Base-by-base conservation (phyloP, 495 filamentous ascomycete genomes). In the Achaetomiella virescens region DNA sequence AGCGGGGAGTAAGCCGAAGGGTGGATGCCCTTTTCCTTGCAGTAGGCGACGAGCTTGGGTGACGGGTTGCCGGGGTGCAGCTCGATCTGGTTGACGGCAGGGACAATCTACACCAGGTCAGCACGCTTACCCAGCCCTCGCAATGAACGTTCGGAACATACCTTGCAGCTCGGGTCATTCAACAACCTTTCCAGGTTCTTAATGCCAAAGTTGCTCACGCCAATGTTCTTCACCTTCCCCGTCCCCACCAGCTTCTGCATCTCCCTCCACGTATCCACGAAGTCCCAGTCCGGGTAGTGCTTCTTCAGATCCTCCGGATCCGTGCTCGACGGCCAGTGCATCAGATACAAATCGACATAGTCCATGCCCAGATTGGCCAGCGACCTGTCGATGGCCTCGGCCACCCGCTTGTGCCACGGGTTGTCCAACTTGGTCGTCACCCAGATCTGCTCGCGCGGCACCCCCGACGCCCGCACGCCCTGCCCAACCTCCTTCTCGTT, bases 71-170 rank as follows among this genome's bases (percentile, higher is more conserved):
- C 83, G 36, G 89, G 89, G 73, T 95, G 89, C n/a, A 91, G 74
- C 72, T 96, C 91, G 66, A 95, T 85, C 76, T 96, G 90, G 80
- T 95, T 95, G 59, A 91, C 89, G 10, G 87, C 86, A 14, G 91
- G 91, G 46, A 86, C 77, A 61, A 84, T 86, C 80, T 82, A 69
- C 58, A 37, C 29, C 37, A 72, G 61, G 68, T 77, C 52, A 81
- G 78, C 48, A 21, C 18, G 7, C 11, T 12, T 10, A 25, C 25
- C 17, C 0, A 15, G 2, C 17, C 11, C 10, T 43, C 2, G 29
- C 44, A 9, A 42, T 25, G 33, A 9, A 22, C 35, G 31, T 18
- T 24, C 1, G 40, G 25, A n/a, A 53, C 64, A 35, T 60, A 74
- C 73, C 67, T 74, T 72, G 64, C 67, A 68, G 55, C 68, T 72